phyloP scores from a whole-genome alignment of 2,329 filamentous ascomycete species.

The Colletotrichum higginsianum region DNA sequence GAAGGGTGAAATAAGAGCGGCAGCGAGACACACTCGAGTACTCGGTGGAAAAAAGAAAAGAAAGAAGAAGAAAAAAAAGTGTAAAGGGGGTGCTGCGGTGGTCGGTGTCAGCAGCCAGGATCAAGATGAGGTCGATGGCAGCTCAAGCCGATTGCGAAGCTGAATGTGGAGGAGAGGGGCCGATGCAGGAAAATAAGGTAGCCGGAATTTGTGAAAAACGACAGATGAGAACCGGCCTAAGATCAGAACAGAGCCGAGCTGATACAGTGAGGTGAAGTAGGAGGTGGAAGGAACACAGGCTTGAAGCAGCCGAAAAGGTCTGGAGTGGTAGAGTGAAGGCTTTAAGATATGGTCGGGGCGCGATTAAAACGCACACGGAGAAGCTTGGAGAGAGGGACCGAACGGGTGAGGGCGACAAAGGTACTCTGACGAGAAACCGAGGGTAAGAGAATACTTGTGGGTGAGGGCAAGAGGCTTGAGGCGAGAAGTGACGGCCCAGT shows the following conservation, averaged over 20 bases:
- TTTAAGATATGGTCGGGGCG: conserved; percentile 34
- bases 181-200: conserved; percentile 17
- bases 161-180: not conserved
- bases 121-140: conserved; percentile 6
- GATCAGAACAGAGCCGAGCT: conserved; percentile 33
- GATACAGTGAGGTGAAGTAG: not conserved
- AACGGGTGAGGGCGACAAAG: not conserved
- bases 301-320: conserved; percentile 7
- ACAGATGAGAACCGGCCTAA: conserved; percentile 28
- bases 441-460: conserved; percentile 8
- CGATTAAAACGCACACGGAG: conserved; percentile 18
- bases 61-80: conserved; percentile 8
- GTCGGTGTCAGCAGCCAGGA: not conserved
- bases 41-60: conserved; percentile 14
- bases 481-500: not conserved
- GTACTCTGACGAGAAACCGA: not conserved
- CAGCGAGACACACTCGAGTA: conserved; percentile 6
- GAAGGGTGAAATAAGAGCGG: conserved; percentile 6
- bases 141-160: not conserved
- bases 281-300: conserved; percentile 17
- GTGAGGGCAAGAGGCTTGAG: not conserved
- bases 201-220: conserved; percentile 17
- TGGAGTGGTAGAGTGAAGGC: conserved; percentile 31
- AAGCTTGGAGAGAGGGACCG: conserved; percentile 1
- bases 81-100: not conserved